Base-by-base conservation (phyloP, 2,329 filamentous ascomycete species). In the Xylaria sp. region DNA sequence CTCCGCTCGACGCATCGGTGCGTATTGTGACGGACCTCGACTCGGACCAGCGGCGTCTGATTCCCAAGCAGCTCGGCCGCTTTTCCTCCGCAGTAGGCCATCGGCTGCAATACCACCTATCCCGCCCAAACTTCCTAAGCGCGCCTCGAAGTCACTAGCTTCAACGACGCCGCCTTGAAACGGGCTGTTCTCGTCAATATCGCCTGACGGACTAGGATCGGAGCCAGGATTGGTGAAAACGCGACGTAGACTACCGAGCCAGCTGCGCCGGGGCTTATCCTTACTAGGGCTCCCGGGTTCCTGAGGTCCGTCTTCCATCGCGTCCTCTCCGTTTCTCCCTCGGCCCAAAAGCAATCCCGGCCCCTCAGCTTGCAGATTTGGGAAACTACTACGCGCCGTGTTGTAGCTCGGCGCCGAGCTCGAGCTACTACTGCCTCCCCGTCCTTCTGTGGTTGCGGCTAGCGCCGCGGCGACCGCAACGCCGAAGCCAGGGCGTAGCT, bases 191-290 rank as follows among this genome's bases (percentile, higher is more conserved):
- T 76, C 74, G 20, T 74, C 72, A 30, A 69, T 66, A 28, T 68
- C 75, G 3, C 70, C 68, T 57, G 70, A 70, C 50, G 74, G 72
- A 61, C 72, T 78, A 56, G 72, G 73, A 72, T 75, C 73, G 71
- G 78, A 65, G 48, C 63, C 79, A 78, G 55, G 80, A 77, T 85
- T 85, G 46, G 80, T 84, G 59, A 93, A 87, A 12, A 90, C 90
- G 43, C 90, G 85, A 20, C 87, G 84, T 23, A 94, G 78, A 56
- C 88, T 92, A 25, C 91, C 91, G 12, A 94, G 81, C 89, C 90
- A 93, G 28, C 86, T 86, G n/a, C 85, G 81, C 4, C 84, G 79
- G 48, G 83, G 81, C 75, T 88, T 89, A 13, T 74, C 80, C 80
- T 90, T 85, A 76, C 87, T 87, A 23, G 89, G 84, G 60, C 86